These are phyloP conservation scores for Pycnococcus provasolii DNA, from an alignment of 139 green algal species.

Conservation along the genomic window DNA sequence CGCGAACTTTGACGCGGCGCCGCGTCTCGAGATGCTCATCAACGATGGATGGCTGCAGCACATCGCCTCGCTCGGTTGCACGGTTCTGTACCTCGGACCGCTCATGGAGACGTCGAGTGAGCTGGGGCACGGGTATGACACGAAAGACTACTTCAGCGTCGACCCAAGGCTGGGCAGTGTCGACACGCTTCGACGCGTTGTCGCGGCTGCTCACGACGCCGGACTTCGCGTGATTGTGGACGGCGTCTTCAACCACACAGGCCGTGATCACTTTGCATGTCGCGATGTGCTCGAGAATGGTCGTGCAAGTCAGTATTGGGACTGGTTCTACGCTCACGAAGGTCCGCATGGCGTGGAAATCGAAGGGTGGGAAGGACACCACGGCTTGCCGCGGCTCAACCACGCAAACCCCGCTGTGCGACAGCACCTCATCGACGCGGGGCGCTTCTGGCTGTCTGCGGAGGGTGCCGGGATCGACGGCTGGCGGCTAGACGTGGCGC, in stretches of 20 bases:
- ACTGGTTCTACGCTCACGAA: conserved; percentile 7
- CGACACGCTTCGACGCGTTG: conserved; percentile 6
- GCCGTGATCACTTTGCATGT: conserved; percentile 17
- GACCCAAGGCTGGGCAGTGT: conserved; percentile 23
- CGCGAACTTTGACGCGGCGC: neutral
- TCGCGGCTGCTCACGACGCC: conserved; percentile 9
- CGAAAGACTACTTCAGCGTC: conserved; percentile 27
- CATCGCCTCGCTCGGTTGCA: conserved; percentile 17
- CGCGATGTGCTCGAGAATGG: conserved; percentile 10
- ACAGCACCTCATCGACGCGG: conserved; percentile 18
- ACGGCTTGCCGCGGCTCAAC: conserved; percentile 20
- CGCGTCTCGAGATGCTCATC: neutral
- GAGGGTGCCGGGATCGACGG: conserved; percentile 18
- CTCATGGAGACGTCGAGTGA: conserved; percentile 13
- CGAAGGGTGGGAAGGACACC: conserved; percentile 30
- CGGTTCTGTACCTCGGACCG: conserved; percentile 15
- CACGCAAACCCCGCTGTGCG: conserved; percentile 14
- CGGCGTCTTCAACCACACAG: conserved; percentile 37
- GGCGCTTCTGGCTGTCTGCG: conserved; percentile 25
- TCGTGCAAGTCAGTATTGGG: neutral
- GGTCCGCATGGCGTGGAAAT: conserved; percentile 2
- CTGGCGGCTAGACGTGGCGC: conserved; percentile 33
- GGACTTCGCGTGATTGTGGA: conserved; percentile 31
- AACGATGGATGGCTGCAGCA: conserved; percentile 6
- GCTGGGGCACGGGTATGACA: conserved; percentile 30